Conservation (phyloP, 768 basidiomycete species). For the Macrolepiota albuminosa region DNA sequence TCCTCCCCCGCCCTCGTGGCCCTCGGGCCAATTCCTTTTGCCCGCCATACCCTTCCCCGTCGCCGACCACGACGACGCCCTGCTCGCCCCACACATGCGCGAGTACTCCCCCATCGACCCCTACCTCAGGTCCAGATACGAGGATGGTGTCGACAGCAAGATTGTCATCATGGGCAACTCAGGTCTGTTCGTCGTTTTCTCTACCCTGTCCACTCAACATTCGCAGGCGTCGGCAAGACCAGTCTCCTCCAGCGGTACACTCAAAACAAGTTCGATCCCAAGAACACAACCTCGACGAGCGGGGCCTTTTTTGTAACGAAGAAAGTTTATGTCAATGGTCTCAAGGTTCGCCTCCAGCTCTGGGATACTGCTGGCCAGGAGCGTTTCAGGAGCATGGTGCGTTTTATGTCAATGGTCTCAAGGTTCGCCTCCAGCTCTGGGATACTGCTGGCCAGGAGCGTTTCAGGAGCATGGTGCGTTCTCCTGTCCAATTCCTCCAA, state of each 20-base stretch:
- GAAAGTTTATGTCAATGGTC: constrained; percentile 80
- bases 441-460: constrained; percentile 94
- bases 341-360: constrained; percentile 81
- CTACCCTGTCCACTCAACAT: constrained; percentile 1
- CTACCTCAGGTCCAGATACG: constrained; percentile 64
- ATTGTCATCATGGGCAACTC: constrained; percentile 92
- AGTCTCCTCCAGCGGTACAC: constrained; percentile 88
- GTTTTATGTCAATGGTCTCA: constrained; percentile 77
- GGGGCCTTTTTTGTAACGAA: constrained; percentile 94
- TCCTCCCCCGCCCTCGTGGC: constrained; percentile 45
- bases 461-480: constrained; percentile 81
- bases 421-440: constrained; percentile 86
- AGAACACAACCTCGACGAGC: constrained; percentile 86
- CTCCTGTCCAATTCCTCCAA: constrained; percentile 13
- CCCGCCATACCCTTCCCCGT: constrained; percentile 17
- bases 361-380: constrained; percentile 97
- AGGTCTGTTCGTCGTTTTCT: constrained; percentile 24
- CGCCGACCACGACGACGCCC: constrained; percentile 14
- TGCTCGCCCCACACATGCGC: constrained; percentile 38
- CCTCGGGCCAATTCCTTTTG: constrained; percentile 25
- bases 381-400: constrained; percentile 84
- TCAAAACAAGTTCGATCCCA: constrained; percentile 84
- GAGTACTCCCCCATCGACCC: constrained; percentile 61
- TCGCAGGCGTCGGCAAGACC: constrained; percentile 84
- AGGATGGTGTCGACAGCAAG: constrained; percentile 89